Evolutionary conservation across 805 yeast genomes (phyloP), one percentile per base, ranked within the genome.

Genomic region (Kluyveromyces dobzhanskii): DNA sequence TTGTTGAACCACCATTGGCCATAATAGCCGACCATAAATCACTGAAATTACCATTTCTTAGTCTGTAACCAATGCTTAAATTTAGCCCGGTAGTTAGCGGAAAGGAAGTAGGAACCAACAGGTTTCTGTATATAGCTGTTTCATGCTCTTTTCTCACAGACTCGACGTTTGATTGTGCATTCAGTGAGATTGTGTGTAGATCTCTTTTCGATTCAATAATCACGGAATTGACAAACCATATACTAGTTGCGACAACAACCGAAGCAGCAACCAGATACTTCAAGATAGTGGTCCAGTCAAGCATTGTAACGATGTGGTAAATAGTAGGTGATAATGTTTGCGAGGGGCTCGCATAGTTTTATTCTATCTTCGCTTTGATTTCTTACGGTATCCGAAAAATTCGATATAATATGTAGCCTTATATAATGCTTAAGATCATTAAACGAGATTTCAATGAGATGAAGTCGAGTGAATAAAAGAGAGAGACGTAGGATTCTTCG

Each of bases 81-180:
- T 76, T 75, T 40, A 84, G 61, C 0, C 94, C 94, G 2, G 83
- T 71, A 17, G 80, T 67, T 40, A 87, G 65, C 0, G 84, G 80
- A 42, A 74, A 56, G 4, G 85, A 84, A 53, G 75, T 78, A 17
- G 88, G 92, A 24, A 83, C 75, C 47, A 81, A 77, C 33, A 76
- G 76, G 37, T 86, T 80, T 45, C 92, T 71, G 57, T 83, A 79
- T 9, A 83, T 66, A 0, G 95, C 88, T 12, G 88, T 74, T 56
- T 87, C 94, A 36, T 72, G 67, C 4, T 67, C 65, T 31, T 70
- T 66, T n/a, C 94, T 67, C 1, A 85, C 79, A 4, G 78, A 62
- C 2, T 81, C 73, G 25, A 80, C 60, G 16, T 77, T 68, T 1
- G 94, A 72, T 57, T 87, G 96, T 48, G 75, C 71, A 27, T 62